These are phyloP conservation scores for Solanum appendiculatum DNA, from an alignment of 257 asterid genomes.

Conservation along the genomic window DNA sequence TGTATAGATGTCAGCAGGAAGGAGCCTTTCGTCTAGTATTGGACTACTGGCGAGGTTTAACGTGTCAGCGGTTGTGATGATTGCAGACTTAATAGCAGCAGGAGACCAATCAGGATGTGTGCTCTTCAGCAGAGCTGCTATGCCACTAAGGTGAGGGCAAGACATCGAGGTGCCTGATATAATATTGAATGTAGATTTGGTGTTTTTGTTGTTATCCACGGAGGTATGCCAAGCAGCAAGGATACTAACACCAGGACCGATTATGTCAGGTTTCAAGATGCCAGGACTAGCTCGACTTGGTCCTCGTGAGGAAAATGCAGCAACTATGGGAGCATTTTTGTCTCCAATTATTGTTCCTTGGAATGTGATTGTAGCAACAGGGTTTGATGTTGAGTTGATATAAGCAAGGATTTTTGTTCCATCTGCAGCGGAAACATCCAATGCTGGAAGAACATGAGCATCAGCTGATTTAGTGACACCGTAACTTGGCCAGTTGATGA, in stretches of 20 bases:
- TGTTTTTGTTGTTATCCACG: slow-evolving; percentile 4
- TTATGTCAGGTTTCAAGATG: slow-evolving; percentile 49
- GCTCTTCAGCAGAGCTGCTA: slow-evolving; percentile 34
- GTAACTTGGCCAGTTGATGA: background rate
- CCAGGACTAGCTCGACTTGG: slow-evolving; percentile 30
- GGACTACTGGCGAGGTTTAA: slow-evolving; percentile 11
- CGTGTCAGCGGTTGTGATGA: slow-evolving; percentile 37
- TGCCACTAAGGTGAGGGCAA: slow-evolving; percentile 40
- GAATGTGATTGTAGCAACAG: slow-evolving; percentile 18
- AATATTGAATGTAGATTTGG: slow-evolving; percentile 24
- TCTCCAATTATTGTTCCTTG: slow-evolving; percentile 37
- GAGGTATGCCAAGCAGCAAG: slow-evolving; percentile 41
- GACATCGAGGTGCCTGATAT: slow-evolving; percentile 49
- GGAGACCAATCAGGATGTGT: slow-evolving; percentile 44
- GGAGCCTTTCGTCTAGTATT: slow-evolving; percentile 18
- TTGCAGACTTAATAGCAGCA: slow-evolving; percentile 41
- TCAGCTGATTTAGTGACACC: slow-evolving; percentile 17
- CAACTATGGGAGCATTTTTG: slow-evolving; percentile 26
- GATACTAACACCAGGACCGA: slow-evolving; percentile 51
- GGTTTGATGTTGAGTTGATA: slow-evolving; percentile 15
- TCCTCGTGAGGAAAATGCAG: slow-evolving; percentile 43
- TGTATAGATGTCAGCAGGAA: slow-evolving; percentile 21
- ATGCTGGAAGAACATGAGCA: slow-evolving; percentile 23
- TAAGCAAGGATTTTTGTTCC: slow-evolving; percentile 14
- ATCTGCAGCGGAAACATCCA: slow-evolving; percentile 3